Conservation (phyloP, 2,329 filamentous ascomycete species). For the Fusarium xylarioides region DNA sequence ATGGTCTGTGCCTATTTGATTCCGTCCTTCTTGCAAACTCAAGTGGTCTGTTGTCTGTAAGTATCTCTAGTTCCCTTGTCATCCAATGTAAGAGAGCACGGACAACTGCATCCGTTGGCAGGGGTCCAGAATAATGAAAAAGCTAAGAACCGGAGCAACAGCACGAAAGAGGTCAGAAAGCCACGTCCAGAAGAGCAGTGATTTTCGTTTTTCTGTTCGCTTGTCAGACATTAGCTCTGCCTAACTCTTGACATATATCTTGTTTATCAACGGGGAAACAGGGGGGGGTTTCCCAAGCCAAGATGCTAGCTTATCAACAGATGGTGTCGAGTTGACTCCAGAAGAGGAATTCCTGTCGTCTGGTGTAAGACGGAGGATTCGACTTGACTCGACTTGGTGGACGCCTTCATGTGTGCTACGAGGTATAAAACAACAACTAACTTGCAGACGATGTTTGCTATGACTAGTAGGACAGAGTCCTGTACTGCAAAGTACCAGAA, state of each 20-base stretch:
- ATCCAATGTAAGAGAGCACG: slow-evolving; percentile 26
- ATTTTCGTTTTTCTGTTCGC: slow-evolving; percentile 12
- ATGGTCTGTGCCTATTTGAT: slow-evolving; percentile 32
- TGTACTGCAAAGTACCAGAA: neutral
- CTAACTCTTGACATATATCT: slow-evolving; percentile 4
- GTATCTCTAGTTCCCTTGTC: slow-evolving; percentile 25
- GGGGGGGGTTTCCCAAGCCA: slow-evolving; percentile 2
- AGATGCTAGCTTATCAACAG: slow-evolving; percentile 13
- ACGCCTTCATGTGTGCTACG: neutral
- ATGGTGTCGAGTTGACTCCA: neutral
- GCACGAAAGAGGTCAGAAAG: slow-evolving; percentile 20
- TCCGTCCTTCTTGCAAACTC: slow-evolving; percentile 26
- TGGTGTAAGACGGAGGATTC: slow-evolving; percentile 21
- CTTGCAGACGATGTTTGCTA: slow-evolving; percentile 2
- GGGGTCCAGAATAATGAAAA: slow-evolving; percentile 18
- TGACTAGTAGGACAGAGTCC: neutral
- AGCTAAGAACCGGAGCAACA: slow-evolving; percentile 9
- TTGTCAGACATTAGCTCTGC: slow-evolving; percentile 2
- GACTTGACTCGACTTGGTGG: neutral
- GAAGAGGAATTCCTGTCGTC: neutral
- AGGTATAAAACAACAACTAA: neutral
- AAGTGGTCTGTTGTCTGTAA: slow-evolving; percentile 1
- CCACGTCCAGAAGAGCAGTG: slow-evolving; percentile 30
- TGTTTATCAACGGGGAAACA: slow-evolving; percentile 12
- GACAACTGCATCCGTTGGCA: slow-evolving; percentile 28